Percentiles rank a stretch among this genome's conserved stretches.
phyloP scores from a whole-genome alignment of 83 land plant species.

The Thuja plicata region DNA sequence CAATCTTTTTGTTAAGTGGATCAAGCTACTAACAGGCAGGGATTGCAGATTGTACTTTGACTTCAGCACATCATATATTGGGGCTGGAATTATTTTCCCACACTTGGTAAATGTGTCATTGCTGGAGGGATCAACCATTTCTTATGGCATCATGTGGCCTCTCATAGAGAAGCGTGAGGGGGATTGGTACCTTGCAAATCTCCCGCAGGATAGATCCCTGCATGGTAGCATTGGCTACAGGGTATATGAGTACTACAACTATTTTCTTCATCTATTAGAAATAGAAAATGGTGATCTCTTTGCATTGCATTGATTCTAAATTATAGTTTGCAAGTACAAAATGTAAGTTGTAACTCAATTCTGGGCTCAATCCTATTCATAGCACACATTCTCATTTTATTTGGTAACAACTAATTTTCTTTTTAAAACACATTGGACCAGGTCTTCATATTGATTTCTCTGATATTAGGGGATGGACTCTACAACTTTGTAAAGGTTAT shows the following conservation, averaged over 20 bases:
- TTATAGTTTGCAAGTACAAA: too few species aligned
- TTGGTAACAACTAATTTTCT: not conserved
- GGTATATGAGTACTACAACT: conserved; percentile 15
- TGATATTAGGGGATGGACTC: too few species aligned
- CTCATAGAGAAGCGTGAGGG: conserved; percentile 44
- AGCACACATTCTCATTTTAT: too few species aligned
- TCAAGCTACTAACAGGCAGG: not conserved
- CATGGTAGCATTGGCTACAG: conserved; percentile 62
- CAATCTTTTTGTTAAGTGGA: too few species aligned
- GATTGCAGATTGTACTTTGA: conserved; percentile 71
- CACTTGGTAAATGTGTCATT: conserved; percentile 66
- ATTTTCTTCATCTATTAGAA: too few species aligned
- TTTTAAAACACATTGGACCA: not conserved
- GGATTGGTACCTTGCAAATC: conserved; percentile 45
- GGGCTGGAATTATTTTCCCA: conserved; percentile 78
- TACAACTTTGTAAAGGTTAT: conserved; percentile 18
- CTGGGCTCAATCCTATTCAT: too few species aligned
- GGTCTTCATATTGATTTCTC: conserved; percentile 57
- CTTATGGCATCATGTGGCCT: conserved; percentile 84
- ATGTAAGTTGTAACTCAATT: too few species aligned
- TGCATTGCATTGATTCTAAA: too few species aligned
- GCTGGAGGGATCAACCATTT: conserved; percentile 62
- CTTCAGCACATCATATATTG: conserved; percentile 64
- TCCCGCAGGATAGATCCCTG: conserved; percentile 28
- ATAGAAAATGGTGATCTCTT: too few species aligned